phyloP scores from a whole-genome alignment of 1,284 basidiomycete species.

The Cystobasidiaceae sp. region DNA sequence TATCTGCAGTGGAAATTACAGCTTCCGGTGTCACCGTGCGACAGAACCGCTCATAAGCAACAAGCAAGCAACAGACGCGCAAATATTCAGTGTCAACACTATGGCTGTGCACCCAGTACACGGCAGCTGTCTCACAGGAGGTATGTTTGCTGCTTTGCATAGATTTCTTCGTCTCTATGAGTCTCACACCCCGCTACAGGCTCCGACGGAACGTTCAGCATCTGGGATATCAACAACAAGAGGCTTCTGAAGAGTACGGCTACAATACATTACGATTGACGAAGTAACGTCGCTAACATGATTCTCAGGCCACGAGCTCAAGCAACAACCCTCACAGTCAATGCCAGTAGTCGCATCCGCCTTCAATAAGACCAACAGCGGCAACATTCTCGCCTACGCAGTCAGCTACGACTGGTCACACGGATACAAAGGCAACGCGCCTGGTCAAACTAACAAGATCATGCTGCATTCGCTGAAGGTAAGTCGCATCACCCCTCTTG shows the following conservation, averaged over 20 bases:
- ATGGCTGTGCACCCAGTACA: slow-evolving; percentile 86
- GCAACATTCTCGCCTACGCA: slow-evolving; percentile 76
- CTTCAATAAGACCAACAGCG: slow-evolving; percentile 66
- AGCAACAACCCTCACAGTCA: slow-evolving; percentile 37
- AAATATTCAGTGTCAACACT: slow-evolving; percentile 87
- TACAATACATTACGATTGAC: too few species aligned
- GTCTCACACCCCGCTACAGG: slow-evolving; percentile 67
- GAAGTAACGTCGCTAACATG: too few species aligned
- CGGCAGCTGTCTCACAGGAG: slow-evolving; percentile 59
- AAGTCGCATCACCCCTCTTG: not conserved
- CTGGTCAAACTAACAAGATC: slow-evolving; percentile 72
- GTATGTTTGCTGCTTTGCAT: not conserved
- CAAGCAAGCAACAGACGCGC: slow-evolving; percentile 47
- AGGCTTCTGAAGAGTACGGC: slow-evolving; percentile 77
- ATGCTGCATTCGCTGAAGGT: slow-evolving; percentile 84
- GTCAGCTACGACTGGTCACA: slow-evolving; percentile 51
- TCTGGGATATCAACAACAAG: slow-evolving; percentile 85
- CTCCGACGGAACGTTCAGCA: slow-evolving; percentile 72
- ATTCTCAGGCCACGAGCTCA: slow-evolving; percentile 8
- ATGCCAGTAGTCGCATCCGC: slow-evolving; percentile 66
- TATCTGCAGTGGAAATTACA: slow-evolving; percentile 63
- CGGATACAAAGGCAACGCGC: slow-evolving; percentile 80
- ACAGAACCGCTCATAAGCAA: slow-evolving; percentile 29
- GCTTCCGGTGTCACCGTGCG: slow-evolving; percentile 69
- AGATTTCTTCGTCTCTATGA: not conserved